Evolutionary conservation across 208 protist species (phyloP), one percentile per base, ranked within the genome.

Genomic region (Trypanosomatidae sp.): DNA sequence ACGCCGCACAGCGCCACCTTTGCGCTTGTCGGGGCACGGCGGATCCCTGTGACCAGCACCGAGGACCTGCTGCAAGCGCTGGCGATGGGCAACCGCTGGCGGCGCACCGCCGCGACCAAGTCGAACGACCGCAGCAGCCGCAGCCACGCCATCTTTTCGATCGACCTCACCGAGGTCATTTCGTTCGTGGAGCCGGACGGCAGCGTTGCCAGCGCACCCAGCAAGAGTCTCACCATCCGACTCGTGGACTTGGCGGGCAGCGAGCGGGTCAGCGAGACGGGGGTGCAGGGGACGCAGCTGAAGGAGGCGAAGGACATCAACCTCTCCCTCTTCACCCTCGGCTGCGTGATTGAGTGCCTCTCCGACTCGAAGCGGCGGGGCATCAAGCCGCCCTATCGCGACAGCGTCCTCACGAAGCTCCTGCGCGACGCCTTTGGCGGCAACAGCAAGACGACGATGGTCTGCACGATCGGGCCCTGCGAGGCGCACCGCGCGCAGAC

Each of bases 401-500:
- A 95, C 55, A 95, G 89, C 47, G 83, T 86, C 10, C 89, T 96
- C 30, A 97, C 94, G 44, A 95, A 95, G 70, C 76, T 97, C 10
- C 83, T 97, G 7, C 83, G 87, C 25, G 92, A 97, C 68, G 85
- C 89, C 30, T 95, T 97, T 68, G 94, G 91, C 50, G 92, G 94
- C 59, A 95, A 97, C 80, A 93, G 88, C 80, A 96, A 97, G 67
- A 97, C 91, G 13, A 94, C 91, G 56, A 90, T 97, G 78, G 76
- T 97, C 69, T 93, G 85, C 80, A 95, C 92, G 22, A 83, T 97
- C 47, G 71, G 83, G 25, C 94, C 94, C 7, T 84, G 81, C 65
- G 88, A 89, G 73, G 53, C 62, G 22, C 62, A 88, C 36, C 87
- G 88, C 22, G 1, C 28, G 41, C 85, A 95, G 62, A 95, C 94